Evolutionary conservation across 306 rosid species (phyloP), one percentile per base, ranked within the genome.

Genomic region (Purshia tridentata): DNA sequence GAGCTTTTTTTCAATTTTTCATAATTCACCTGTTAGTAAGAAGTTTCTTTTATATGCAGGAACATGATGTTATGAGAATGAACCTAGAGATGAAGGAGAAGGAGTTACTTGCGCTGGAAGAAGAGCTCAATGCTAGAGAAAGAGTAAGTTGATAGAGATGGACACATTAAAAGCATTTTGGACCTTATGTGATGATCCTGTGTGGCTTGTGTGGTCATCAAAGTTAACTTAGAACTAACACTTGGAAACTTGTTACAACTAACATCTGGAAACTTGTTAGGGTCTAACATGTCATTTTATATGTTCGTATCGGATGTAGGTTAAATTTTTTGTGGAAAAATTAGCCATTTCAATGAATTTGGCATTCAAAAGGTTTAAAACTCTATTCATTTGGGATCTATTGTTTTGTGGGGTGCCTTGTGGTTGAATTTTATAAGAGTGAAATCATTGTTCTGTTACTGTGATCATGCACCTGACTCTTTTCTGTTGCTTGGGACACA

Each of bases 111-210:
- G 81, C 29, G 19, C 77, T 87, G 78, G 97, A 88, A 80, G 92
- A 89, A 83, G 88, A 85, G 71, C 92, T 94, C 44, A 74, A 86
- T 56, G 89, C 83, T 20, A 85, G 90, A 77, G 97, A 94, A 85
- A 88, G 73, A 59, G 98, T 91, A 81, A 82, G 92, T 66, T 45
- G 6, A n/a, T 42, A 61, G 12, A 42, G 4, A 62, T 73, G 19
- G 8, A 29, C 69, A 4, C 35, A 18, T 10, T 6, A 13, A 8
- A 59, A 6, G 35, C 35, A 29, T 29, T 29, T 66, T 12, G 19
- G 29, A 39, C 18, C 37, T 12, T 10, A 53, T 70, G 48, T 15
- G 58, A 49, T 50, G 22, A 15, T 68, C 44, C 46, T 58, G 2
- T 18, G 37, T 72, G 16, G 54, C 15, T 22, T 39, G 37, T 1